phyloP scores from a whole-genome alignment of 2,329 filamentous ascomycete genomes.

The Alternaria brassicae region DNA sequence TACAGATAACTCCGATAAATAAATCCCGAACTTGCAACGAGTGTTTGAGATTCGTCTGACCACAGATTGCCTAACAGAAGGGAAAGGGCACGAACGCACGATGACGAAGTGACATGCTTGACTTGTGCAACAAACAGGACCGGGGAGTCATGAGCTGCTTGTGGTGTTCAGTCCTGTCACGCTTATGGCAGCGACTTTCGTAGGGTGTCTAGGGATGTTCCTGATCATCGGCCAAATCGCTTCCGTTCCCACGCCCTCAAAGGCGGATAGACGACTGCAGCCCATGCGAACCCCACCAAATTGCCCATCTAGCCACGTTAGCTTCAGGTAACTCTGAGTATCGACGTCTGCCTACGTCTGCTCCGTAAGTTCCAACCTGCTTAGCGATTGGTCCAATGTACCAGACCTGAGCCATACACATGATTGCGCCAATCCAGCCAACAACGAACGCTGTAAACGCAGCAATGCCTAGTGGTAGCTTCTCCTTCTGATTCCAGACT shows the following conservation, averaged over 20 bases:
- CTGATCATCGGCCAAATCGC: slow-evolving; percentile 55
- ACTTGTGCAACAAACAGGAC: not conserved
- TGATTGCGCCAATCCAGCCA: slow-evolving; percentile 69
- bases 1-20: not conserved
- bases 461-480: slow-evolving; percentile 68
- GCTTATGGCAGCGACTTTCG: not conserved
- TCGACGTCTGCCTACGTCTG: slow-evolving; percentile 56
- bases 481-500: slow-evolving; percentile 65
- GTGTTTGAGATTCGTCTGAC: not conserved
- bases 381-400: slow-evolving; percentile 70
- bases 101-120: not conserved
- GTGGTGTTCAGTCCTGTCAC: not conserved
- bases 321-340: not conserved
- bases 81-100: not conserved
- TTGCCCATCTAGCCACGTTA: slow-evolving; percentile 59
- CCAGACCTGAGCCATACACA: slow-evolving; percentile 74
- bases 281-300: slow-evolving; percentile 67
- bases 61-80: not conserved
- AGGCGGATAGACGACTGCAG: slow-evolving; percentile 63
- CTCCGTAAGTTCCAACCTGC: slow-evolving; percentile 64
- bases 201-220: not conserved
- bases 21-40: not conserved
- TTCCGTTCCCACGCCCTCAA: slow-evolving; percentile 61
- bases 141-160: not conserved
- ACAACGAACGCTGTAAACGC: slow-evolving; percentile 67